Percentiles rank a stretch among this genome's conserved stretches.
Conservation (phyloP, 306 rosid genomes). For the Spatholobus suberectus region DNA sequence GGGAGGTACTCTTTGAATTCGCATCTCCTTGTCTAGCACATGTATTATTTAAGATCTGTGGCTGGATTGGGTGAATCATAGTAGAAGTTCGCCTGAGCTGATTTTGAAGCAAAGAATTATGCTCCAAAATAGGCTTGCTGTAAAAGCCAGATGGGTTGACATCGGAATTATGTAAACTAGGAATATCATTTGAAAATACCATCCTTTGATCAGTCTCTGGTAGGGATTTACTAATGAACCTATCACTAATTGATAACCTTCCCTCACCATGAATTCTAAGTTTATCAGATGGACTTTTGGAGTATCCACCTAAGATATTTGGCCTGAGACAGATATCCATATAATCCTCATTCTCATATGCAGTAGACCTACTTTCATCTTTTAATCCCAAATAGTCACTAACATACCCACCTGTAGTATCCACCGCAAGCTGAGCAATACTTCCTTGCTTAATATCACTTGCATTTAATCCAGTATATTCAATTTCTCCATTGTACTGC, state of each 20-base stretch:
- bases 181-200: conserved; percentile 25
- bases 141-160: conserved; percentile 26
- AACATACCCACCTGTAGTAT: conserved; percentile 21
- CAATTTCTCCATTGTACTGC: conserved; percentile 8
- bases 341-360: conserved; percentile 33
- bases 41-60: conserved; percentile 29
- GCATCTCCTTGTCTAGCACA: conserved; percentile 41
- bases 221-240: conserved; percentile 31
- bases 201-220: conserved; percentile 36
- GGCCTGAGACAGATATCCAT: conserved; percentile 21
- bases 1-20: conserved; percentile 12
- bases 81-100: conserved; percentile 44
- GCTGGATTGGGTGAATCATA: conserved; percentile 34
- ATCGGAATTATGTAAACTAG: conserved; percentile 40
- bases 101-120: conserved; percentile 44
- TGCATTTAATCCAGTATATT: conserved; percentile 23
- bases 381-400: conserved; percentile 31
- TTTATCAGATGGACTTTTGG: conserved; percentile 36
- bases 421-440: conserved; percentile 29
- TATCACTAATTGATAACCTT: conserved; percentile 34
- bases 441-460: conserved; percentile 31
- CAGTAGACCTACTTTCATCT: conserved; percentile 34
- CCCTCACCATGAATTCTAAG: conserved; percentile 31
- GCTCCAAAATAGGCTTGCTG: conserved; percentile 38
- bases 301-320: conserved; percentile 28